phyloP scores from a whole-genome alignment of 306 rosid genomes.

The Oxytropis ochrocephala region DNA sequence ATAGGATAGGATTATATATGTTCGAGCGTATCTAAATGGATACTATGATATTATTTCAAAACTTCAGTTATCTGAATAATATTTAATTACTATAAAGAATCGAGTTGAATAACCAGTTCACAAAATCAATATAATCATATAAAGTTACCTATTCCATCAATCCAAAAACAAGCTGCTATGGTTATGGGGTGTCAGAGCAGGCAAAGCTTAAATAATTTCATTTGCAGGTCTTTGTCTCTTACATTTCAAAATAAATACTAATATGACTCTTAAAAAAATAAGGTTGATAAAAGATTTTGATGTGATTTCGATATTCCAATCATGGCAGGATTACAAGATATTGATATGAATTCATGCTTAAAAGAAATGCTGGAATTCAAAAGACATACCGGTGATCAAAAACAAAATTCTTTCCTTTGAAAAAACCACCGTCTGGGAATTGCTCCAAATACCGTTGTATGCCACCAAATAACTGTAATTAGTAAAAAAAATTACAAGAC shows the following conservation, averaged over 20 bases:
- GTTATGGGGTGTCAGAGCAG: not conserved
- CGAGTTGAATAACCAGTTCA: not conserved
- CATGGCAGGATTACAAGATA: conserved; percentile 11
- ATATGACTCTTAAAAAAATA: not conserved
- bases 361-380: conserved; percentile 6
- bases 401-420: conserved; percentile 90
- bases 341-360: not conserved
- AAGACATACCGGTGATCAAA: conserved; percentile 76
- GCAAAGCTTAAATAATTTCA: not conserved
- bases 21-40: too few species aligned
- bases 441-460: conserved; percentile 91
- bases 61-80: not conserved
- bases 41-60: too few species aligned
- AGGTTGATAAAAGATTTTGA: not conserved
- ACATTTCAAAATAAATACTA: not conserved
- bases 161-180: not conserved
- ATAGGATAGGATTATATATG: too few species aligned
- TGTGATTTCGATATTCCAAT: not conserved
- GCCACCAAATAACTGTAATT: conserved; percentile 80
- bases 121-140: not conserved
- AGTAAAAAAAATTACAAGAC: conserved; percentile 11
- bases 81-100: not conserved
- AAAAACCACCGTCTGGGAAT: conserved; percentile 81
- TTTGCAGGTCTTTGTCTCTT: not conserved
- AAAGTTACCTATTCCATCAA: not conserved